Percentiles rank a stretch among this genome's conserved stretches.
Conservation (phyloP, 352 stramenopile genomes). For the Thraustochytrium sp. region DNA sequence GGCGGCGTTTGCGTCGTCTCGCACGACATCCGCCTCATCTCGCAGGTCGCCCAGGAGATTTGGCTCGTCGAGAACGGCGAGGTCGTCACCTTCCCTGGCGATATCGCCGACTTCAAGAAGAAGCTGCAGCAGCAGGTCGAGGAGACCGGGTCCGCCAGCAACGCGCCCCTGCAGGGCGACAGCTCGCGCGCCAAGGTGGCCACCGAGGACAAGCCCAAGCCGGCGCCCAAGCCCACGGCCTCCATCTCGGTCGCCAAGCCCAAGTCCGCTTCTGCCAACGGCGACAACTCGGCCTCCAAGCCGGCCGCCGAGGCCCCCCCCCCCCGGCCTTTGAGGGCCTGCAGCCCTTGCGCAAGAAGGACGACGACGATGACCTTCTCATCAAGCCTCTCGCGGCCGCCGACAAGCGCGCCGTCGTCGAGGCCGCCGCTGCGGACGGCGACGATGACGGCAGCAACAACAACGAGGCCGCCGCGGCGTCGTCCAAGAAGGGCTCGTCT, state of each 20-base stretch:
- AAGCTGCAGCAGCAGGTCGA: conserved; percentile 54
- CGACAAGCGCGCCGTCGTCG: background rate
- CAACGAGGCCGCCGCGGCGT: background rate
- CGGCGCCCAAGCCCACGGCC: background rate
- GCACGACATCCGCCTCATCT: conserved; percentile 94
- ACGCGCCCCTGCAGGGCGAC: conserved; percentile 8
- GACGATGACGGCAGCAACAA: too few species aligned
- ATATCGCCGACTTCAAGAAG: conserved; percentile 98
- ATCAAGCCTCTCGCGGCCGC: conserved; percentile 5
- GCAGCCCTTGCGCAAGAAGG: background rate
- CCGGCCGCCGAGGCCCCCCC: background rate
- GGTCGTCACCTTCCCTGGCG: conserved; percentile 89
- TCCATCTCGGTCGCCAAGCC: conserved; percentile 1
- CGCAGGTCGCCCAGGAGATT: conserved; percentile 94
- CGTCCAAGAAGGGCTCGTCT: background rate
- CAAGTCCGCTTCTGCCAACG: too few species aligned
- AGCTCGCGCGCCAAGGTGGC: background rate
- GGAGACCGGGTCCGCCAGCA: conserved; percentile 36
- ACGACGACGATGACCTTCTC: conserved; percentile 17
- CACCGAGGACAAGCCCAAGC: background rate
- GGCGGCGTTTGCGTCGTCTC: conserved; percentile 97
- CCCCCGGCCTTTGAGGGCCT: conserved; percentile 10
- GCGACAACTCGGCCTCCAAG: background rate
- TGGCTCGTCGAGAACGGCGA: conserved; percentile 95
- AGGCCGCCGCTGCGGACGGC: background rate